Percentiles rank a stretch among this genome's conserved stretches.
phyloP scores from a whole-genome alignment of 352 stramenopile species.

The Pythium folliculosum region DNA sequence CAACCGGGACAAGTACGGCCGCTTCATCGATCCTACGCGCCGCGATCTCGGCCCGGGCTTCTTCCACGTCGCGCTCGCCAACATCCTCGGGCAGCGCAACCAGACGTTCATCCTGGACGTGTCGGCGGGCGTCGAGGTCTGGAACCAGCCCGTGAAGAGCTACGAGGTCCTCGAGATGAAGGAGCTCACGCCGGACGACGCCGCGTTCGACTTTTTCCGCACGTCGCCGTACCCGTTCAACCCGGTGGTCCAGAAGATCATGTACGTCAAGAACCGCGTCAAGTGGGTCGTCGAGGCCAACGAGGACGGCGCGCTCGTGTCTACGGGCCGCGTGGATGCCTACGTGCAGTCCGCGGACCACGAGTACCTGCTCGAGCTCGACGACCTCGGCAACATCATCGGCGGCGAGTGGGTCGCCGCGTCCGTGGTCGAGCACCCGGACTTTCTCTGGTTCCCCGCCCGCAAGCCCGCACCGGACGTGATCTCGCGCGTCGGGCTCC shows the following conservation, averaged over 20 bases:
- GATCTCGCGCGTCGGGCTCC: conserved; percentile 36
- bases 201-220: conserved; percentile 19
- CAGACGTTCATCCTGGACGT: conserved; percentile 45
- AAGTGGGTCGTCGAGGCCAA: conserved; percentile 47
- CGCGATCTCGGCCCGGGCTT: conserved; percentile 56
- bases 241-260: conserved; percentile 20
- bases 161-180: conserved; percentile 38
- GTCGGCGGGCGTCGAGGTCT: conserved; percentile 38
- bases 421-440: conserved; percentile 56
- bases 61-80: conserved; percentile 28
- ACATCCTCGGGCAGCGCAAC: conserved; percentile 46
- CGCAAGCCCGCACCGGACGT: conserved; percentile 30
- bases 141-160: conserved; percentile 58
- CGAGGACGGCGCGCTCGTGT: conserved; percentile 42
- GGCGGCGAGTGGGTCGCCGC: conserved; percentile 67
- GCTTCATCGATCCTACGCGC: conserved; percentile 36
- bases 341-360: conserved; percentile 26
- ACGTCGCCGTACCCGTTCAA: conserved; percentile 45
- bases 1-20: conserved; percentile 45
- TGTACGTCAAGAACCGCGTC: conserved; percentile 45
- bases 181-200: conserved; percentile 32
- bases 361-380: conserved; percentile 62
- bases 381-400: conserved; percentile 59
- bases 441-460: conserved; percentile 67
- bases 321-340: conserved; percentile 22